Conservation (phyloP, 331 rosid species). For the Spiraea crenata region DNA sequence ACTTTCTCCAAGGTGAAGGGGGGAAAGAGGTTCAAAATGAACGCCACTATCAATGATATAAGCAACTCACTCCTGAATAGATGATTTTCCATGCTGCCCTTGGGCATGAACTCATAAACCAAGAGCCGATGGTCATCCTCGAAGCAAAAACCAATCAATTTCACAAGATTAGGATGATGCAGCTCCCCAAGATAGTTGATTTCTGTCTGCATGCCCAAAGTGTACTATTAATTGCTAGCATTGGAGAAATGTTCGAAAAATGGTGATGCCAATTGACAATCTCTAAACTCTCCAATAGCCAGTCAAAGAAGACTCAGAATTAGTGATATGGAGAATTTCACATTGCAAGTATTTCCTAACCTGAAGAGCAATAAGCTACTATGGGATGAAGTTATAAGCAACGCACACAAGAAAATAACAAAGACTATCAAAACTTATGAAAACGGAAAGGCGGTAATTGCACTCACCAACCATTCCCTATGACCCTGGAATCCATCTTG, state of each 20-base stretch:
- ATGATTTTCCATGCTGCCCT: constrained; percentile 91
- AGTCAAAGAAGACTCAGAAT: background rate
- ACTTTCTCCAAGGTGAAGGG: background rate
- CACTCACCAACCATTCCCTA: constrained; percentile 93
- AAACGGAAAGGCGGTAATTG: constrained; percentile 9
- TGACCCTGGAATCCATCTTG: constrained; percentile 94
- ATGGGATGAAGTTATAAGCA: background rate
- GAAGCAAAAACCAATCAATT: constrained; percentile 77
- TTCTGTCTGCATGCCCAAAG: constrained; percentile 55
- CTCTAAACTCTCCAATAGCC: constrained; percentile 2
- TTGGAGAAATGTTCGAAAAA: background rate
- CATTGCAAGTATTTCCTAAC: background rate
- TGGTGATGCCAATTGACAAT: background rate
- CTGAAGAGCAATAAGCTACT: background rate
- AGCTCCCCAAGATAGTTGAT: constrained; percentile 86
- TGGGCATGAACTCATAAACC: constrained; percentile 83
- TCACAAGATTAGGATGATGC: constrained; percentile 87
- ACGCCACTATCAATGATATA: background rate
- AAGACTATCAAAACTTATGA: background rate
- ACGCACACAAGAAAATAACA: background rate
- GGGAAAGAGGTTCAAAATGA: constrained; percentile 4
- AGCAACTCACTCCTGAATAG: constrained; percentile 75
- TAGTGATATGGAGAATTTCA: background rate
- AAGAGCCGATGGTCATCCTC: constrained; percentile 85
- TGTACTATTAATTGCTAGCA: constrained; percentile 12